Base-by-base conservation (phyloP, 1,284 basidiomycete species). In the Blastosporella zonata region DNA sequence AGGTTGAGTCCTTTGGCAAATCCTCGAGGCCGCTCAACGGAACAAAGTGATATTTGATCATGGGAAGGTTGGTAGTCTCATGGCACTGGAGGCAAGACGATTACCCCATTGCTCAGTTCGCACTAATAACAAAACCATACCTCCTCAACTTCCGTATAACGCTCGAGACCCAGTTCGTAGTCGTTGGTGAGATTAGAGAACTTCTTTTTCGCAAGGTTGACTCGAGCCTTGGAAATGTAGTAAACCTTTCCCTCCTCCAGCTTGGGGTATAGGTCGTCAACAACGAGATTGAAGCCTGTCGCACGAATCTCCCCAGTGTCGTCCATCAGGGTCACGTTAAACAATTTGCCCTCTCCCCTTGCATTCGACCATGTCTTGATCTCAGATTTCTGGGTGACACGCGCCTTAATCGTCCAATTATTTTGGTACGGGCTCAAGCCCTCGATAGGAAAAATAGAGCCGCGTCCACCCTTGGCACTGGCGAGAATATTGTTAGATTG, bases 381-480 rank as follows among this genome's bases (percentile, higher is more conserved):
- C 0, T 98, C 96, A 0, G 84, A 84, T 70, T 96, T 97, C 59
- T 90, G 82, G 2, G 85, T 91, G 39, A 97, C 93, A 43, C 93
- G 87, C 20, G 93, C 97, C 66, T 94, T 95, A 77, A 99, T 97
- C 2, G 91, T 96, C 96, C 94, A 97, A 64, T 94, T 95, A 72
- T 97, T 98, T 68, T 97, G 93, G 66, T 98, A 99, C 6, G 96
- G 97, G 60, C 90, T 96, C 42, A 99, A 79, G 4, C 88, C 90
- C 63, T 97, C 95, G 59, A 99, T 99, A 2, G 95, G 95, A 84
- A 77, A 56, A 75, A 82, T 59, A 57, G 68, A 65, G 33, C 62
- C 63, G 23, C 46, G 59, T 59, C 40, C 52, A 8, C 53, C 54
- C 46, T 63, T 53, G 25, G 50, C 44, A 55, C 20, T 13, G 12